Conservation (phyloP, 495 filamentous ascomycete genomes). For the Neurospora sp. region DNA sequence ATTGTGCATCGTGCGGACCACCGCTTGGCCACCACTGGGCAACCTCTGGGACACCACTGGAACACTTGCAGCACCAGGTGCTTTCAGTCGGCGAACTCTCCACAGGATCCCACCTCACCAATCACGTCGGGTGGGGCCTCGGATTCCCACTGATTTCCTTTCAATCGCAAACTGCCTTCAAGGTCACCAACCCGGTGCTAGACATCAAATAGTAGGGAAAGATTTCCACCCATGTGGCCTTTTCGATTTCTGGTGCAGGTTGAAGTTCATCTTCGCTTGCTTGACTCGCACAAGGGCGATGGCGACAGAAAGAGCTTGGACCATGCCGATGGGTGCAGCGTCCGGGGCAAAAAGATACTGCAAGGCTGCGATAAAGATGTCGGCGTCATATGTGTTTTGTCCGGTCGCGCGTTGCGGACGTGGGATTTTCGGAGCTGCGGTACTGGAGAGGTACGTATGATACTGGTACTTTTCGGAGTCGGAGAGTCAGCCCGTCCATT, state of each 20-base stretch:
- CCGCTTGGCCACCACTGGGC: not conserved
- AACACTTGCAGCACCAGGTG: not conserved
- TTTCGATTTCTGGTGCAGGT: not conserved
- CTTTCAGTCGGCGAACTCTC: not conserved
- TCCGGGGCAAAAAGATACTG: not conserved
- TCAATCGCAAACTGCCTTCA: not conserved
- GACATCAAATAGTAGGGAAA: not conserved
- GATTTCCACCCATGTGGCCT: not conserved
- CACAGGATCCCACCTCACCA: not conserved
- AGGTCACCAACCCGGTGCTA: not conserved
- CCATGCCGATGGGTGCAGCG: not conserved
- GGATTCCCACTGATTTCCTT: not conserved
- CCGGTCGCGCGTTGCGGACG: not conserved
- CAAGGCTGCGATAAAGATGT: not conserved
- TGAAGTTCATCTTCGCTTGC: not conserved
- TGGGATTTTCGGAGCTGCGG: not conserved
- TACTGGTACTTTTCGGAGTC: not conserved
- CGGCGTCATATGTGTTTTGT: not conserved
- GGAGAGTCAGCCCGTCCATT: not conserved
- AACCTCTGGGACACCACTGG: not conserved
- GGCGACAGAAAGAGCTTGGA: not conserved
- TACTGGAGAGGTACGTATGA: not conserved
- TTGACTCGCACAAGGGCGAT: not conserved
- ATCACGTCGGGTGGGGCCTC: not conserved
- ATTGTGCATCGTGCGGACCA: not conserved